Conservation (phyloP, 1,284 basidiomycete genomes). For the Ganoderma resinaceum region DNA sequence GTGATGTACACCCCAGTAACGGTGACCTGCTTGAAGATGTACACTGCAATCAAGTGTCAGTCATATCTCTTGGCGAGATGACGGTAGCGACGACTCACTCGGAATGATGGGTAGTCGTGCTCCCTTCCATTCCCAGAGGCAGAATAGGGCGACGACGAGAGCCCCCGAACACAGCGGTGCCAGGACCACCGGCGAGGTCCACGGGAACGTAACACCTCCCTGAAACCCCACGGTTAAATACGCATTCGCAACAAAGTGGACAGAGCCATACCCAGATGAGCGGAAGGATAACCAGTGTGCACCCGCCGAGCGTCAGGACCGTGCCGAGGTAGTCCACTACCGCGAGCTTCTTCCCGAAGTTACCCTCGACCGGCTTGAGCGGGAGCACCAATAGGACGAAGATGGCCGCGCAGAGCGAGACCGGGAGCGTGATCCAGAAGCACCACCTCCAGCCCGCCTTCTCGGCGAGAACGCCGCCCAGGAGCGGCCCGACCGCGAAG, state of each 20-base stretch:
- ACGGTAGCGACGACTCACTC: slow-evolving; percentile 47
- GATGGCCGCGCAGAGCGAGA: slow-evolving; percentile 57
- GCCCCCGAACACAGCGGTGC: slow-evolving; percentile 67
- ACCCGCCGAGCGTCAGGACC: slow-evolving; percentile 64
- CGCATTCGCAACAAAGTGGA: background rate
- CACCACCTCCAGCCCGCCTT: slow-evolving; percentile 72
- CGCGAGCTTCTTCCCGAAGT: slow-evolving; percentile 69
- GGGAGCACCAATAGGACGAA: slow-evolving; percentile 70
- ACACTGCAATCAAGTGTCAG: slow-evolving; percentile 49
- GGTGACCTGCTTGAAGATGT: slow-evolving; percentile 76
- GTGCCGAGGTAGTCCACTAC: slow-evolving; percentile 73
- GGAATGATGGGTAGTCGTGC: slow-evolving; percentile 74
- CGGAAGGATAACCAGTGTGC: slow-evolving; percentile 69
- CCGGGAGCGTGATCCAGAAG: slow-evolving; percentile 73
- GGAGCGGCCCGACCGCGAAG: slow-evolving; percentile 61
- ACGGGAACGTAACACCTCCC: slow-evolving; percentile 76
- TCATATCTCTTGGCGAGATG: too few relatives aligned
- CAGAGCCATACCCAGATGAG: slow-evolving; percentile 74
- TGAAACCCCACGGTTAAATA: slow-evolving; percentile 31
- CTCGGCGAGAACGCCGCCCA: slow-evolving; percentile 65
- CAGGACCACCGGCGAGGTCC: slow-evolving; percentile 69
- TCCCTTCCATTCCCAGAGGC: slow-evolving; percentile 77
- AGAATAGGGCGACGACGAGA: slow-evolving; percentile 62
- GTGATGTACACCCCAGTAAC: slow-evolving; percentile 73
- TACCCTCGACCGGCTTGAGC: slow-evolving; percentile 67